Percentiles rank a stretch among this genome's conserved stretches.
phyloP scores from a whole-genome alignment of 129 eudicot genomes.

The Deinandra increscens region DNA sequence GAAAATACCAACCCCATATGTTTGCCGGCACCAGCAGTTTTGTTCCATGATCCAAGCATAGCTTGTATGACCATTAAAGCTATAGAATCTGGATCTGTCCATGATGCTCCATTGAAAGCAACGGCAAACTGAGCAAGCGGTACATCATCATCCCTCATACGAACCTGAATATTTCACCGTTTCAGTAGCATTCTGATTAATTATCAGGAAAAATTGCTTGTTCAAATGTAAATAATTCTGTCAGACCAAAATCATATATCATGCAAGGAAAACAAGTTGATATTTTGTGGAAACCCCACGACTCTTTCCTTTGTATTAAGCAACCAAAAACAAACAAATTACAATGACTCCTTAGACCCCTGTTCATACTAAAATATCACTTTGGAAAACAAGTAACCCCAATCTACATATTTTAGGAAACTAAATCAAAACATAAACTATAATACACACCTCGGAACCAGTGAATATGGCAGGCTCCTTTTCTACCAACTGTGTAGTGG shows the following conservation, averaged over 20 bases:
- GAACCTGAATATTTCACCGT: constrained; percentile 45
- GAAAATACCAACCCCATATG: constrained; percentile 62
- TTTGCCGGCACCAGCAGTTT: constrained; percentile 63
- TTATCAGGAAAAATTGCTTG: background rate
- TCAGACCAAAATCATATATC: no score
- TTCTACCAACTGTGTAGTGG: constrained; percentile 68
- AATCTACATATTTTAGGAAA: no score
- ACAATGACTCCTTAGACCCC: no score
- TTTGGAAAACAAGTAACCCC: no score
- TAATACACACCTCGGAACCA: constrained; percentile 83
- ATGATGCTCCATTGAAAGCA: constrained; percentile 76
- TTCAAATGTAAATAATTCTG: background rate
- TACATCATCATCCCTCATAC: constrained; percentile 69
- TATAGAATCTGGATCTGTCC: constrained; percentile 82
- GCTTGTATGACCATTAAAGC: constrained; percentile 84
- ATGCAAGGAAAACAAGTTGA: no score
- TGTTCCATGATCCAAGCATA: constrained; percentile 72
- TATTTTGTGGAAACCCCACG: no score
- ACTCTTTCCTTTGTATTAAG: no score
- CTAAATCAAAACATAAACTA: background rate
- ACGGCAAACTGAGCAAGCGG: constrained; percentile 78
- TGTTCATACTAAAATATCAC: no score
- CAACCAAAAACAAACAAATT: no score
- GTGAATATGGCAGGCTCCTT: constrained; percentile 86
- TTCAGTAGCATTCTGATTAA: constrained; percentile 3